Conservation (phyloP, 805 yeast genomes). For the Metschnikowia peoriensis region DNA sequence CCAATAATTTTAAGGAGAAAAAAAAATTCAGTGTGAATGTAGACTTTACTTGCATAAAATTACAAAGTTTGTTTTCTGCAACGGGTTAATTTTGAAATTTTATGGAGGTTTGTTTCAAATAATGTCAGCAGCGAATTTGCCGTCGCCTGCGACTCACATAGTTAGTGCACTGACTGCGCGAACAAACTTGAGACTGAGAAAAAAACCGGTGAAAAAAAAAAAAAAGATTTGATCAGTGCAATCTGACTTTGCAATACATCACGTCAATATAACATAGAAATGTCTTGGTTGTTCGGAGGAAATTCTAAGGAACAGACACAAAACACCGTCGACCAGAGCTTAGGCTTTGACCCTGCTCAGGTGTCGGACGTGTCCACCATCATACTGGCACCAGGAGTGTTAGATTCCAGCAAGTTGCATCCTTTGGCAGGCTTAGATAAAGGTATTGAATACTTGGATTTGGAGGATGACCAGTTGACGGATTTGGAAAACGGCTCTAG, state of each 20-base stretch:
- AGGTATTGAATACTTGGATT: constrained; percentile 84
- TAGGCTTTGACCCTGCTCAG: constrained; percentile 66
- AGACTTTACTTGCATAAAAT: too few relatives aligned
- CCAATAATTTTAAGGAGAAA: not conserved
- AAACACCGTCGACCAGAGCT: constrained; percentile 28
- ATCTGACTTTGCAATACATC: not conserved
- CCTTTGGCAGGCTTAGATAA: constrained; percentile 91
- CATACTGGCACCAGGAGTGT: constrained; percentile 56
- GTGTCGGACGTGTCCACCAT: constrained; percentile 63
- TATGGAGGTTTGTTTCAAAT: too few relatives aligned
- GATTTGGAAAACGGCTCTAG: constrained; percentile 88
- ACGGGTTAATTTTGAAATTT: not conserved
- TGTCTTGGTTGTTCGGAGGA: constrained; percentile 55
- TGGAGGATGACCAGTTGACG: constrained; percentile 75
- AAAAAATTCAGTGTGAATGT: not conserved
- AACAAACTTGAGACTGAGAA: constrained; percentile 1
- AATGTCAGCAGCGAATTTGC: not conserved
- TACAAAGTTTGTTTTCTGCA: not conserved
- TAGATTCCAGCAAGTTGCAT: constrained; percentile 74
- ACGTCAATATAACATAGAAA: constrained; percentile 14
- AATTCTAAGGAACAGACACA: constrained; percentile 17
- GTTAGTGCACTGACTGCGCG: constrained; percentile 4
- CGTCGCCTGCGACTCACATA: not conserved
- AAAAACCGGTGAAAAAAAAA: constrained; percentile 5
- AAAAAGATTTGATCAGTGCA: constrained; percentile 1